These are phyloP conservation scores for Thelephora aurantiotincta DNA, from an alignment of 768 basidiomycete genomes.

Conservation along the genomic window DNA sequence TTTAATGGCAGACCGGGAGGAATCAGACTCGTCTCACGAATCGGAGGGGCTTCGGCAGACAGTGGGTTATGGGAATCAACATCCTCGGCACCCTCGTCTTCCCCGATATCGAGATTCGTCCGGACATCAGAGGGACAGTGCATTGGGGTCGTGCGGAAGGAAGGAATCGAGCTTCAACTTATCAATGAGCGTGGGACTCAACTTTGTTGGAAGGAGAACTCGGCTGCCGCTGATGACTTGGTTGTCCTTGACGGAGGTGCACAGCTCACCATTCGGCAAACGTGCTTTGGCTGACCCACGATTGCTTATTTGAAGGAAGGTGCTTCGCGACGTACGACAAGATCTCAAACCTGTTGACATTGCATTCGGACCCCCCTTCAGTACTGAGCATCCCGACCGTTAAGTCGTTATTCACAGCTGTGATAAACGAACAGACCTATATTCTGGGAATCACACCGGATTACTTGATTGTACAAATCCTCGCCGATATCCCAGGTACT, in stretches of 20 bases:
- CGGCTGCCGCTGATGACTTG: constrained; percentile 43
- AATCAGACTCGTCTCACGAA: constrained; percentile 18
- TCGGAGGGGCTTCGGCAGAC: too few relatives aligned
- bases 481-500: constrained; percentile 16
- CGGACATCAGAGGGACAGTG: constrained; percentile 72
- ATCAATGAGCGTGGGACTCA: constrained; percentile 31
- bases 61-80: too few relatives aligned
- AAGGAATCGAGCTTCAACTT: constrained; percentile 49
- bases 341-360: constrained; percentile 29
- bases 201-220: constrained; percentile 33
- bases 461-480: constrained; percentile 44
- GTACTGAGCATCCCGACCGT: constrained; percentile 34
- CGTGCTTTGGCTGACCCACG: neutral
- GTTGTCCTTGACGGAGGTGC: constrained; percentile 60
- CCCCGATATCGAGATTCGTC: constrained; percentile 41
- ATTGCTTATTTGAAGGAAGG: constrained; percentile 25
- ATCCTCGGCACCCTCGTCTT: constrained; percentile 2
- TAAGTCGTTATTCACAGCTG: constrained; percentile 51
- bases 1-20: constrained; percentile 44
- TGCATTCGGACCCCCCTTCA: constrained; percentile 34
- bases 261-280: neutral
- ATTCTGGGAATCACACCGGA: constrained; percentile 52
- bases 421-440: constrained; percentile 15
- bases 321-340: constrained; percentile 46
- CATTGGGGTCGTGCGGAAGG: constrained; percentile 46